Evolutionary conservation across 768 basidiomycete genomes (phyloP).

Genomic region (Suillus americanus): DNA sequence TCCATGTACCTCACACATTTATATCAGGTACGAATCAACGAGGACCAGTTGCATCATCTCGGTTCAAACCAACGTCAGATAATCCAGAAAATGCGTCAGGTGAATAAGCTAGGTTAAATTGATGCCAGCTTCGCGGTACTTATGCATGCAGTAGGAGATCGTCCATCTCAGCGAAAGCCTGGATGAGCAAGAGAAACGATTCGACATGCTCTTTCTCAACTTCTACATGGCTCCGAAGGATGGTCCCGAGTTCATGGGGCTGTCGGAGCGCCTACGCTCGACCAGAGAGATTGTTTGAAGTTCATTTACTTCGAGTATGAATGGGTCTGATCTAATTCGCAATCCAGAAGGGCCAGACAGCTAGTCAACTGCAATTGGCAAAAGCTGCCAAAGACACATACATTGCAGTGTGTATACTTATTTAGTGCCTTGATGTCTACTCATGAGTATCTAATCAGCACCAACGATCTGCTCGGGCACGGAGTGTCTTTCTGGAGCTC

Average conservation of each 20-base stretch:
- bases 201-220: neutral
- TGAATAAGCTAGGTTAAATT: neutral
- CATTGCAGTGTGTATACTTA: neutral
- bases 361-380: neutral
- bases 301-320: neutral
- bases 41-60: neutral
- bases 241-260: neutral
- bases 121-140: neutral
- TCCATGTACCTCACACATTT: neutral
- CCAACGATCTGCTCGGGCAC: neutral
- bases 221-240: neutral
- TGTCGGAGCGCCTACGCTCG: neutral
- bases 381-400: neutral
- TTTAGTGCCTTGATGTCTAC: neutral
- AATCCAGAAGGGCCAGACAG: neutral
- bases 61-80: neutral
- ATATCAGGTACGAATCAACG: neutral
- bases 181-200: neutral
- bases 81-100: neutral
- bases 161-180: neutral
- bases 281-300: neutral
- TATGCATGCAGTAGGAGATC: neutral
- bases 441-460: neutral
- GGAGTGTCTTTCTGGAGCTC: neutral
- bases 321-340: neutral